Percentiles rank a stretch among this genome's conserved stretches.
Evolutionary conservation across 1,139 yeast genomes (phyloP).

Genomic region (Maudiozyma humilis): DNA sequence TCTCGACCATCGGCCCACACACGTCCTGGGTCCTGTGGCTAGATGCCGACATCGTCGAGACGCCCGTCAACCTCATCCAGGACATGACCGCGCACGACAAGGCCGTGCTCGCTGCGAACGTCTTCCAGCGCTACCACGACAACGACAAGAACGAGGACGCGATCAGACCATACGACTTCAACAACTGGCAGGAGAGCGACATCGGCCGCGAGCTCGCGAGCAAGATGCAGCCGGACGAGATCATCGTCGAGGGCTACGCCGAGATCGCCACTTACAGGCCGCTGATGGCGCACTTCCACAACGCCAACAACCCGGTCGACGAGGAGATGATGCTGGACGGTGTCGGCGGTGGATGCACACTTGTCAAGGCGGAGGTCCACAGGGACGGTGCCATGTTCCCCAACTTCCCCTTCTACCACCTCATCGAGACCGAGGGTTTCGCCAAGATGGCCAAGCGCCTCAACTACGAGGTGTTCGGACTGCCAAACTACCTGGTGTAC

Average conservation of each 20-base stretch:
- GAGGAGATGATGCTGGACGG: slow-evolving; percentile 83
- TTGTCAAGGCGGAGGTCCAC: slow-evolving; percentile 95
- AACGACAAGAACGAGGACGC: slow-evolving; percentile 47
- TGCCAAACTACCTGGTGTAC: slow-evolving; percentile 88
- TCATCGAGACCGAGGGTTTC: slow-evolving; percentile 96
- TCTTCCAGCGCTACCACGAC: slow-evolving; percentile 72
- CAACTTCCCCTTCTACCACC: slow-evolving; percentile 90
- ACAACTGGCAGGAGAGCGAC: slow-evolving; percentile 93
- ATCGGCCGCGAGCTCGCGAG: slow-evolving; percentile 71
- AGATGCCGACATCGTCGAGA: slow-evolving; percentile 87
- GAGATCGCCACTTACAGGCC: slow-evolving; percentile 93
- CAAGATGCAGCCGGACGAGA: slow-evolving; percentile 73
- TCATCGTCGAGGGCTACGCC: slow-evolving; percentile 83
- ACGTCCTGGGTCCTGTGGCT: slow-evolving; percentile 95
- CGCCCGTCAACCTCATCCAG: slow-evolving; percentile 73
- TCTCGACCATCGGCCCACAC: slow-evolving; percentile 81
- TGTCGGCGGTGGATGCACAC: slow-evolving; percentile 92
- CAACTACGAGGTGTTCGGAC: slow-evolving; percentile 83
- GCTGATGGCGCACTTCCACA: slow-evolving; percentile 86
- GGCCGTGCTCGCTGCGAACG: slow-evolving; percentile 84
- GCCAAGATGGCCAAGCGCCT: slow-evolving; percentile 95
- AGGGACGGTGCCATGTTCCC: slow-evolving; percentile 99
- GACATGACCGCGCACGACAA: slow-evolving; percentile 82
- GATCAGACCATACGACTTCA: slow-evolving; percentile 86
- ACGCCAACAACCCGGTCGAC: slow-evolving; percentile 49